Evolutionary conservation across 768 basidiomycete species (phyloP), one percentile per base, ranked within the genome.

Genomic region (Boletellus sp.): DNA sequence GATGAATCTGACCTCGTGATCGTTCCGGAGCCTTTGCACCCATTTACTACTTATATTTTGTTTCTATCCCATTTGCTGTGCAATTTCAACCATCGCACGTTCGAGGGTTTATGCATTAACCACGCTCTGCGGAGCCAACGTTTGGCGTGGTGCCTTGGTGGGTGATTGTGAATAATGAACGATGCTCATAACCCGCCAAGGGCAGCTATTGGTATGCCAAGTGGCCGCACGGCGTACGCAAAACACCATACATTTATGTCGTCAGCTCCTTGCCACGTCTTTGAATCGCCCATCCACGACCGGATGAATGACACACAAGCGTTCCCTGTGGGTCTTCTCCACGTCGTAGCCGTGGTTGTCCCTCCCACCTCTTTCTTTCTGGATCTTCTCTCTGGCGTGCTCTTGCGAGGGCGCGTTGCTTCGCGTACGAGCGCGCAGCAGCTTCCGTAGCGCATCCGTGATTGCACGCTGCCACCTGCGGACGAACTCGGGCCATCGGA

Each of bases 241-340:
- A 26, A 8, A 26, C 24, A 26, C 24, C 24, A 26, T 26, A 8
- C 24, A 26, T 26, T 8, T 26, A 6, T 10, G 7, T 28, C 28
- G 28, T 28, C 28, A 55, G 41, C 15, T 32, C 53, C 71, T 72
- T 32, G 71, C 79, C 49, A 77, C 70, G 57, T 88, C 78, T 56
- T 72, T 78, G 51, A 88, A 61, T 49, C 87, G 73, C 6, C 81
- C 85, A 66, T 90, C 88, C 17, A 85, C 66, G 40, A 70, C 67
- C 1, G 85, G 87, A 47, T 77, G 76, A 26, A 88, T 74, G 15
- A 78, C 73, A 9, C 82, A 67, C 43, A 88, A 60, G 62, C 83
- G 78, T 13, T 74, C 71, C 20, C 71, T 72, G 26, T 64, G 50
- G 20, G 61, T 56, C 47, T 51, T 53, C 51, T 3, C n/a, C 8